Evolutionary conservation across 2,329 filamentous ascomycete genomes (phyloP), one percentile per base, ranked within the genome.

Genomic region (Colletotrichum sp.): DNA sequence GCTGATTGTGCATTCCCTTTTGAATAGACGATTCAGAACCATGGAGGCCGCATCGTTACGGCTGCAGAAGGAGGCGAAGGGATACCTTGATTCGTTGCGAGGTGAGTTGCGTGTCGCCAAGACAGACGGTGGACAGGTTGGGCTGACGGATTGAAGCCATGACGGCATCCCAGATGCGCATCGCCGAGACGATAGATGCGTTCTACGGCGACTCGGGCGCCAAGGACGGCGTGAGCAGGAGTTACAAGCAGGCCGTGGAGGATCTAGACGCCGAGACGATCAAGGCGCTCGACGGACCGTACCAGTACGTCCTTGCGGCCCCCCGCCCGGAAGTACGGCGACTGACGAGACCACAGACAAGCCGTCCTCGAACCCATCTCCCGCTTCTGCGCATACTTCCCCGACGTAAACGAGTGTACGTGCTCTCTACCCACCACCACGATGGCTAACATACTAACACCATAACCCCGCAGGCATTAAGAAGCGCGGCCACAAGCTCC

Each of bases 131-230:
- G 4, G 81, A 21, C n/a, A 3, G n/a, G 43, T 52, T 72, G 79
- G 66, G 59, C 56, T 70, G 30, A 66, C 69, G 14, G 52, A 10
- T 24, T 5, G 34, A 79, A 96, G 96, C 97, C 79, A 99, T 99
- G 97, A 99, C 97, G 18, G 96, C 97, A 68, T 98, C 96, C 69
- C 97, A 99, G 87, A 98, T 99, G 96, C 94, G 96, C 82, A 98
- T 99, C 84, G 97, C 97, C 78, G 97, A 99, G 86, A 99, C 97
- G 24, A 99, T 99, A 85, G 97, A 99, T 86, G 97, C 97, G 55
- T 99, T 99, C 86, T 99, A 99, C 87, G 97, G 97, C 71, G 97
- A 99, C 83, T 94, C 96, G 2, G 97, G 97, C 67, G 96, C 97
- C 66, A 95, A 93, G 81, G 97, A 99, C 83, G 97, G 97, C 71